These are phyloP conservation scores for Eucalyptus victrix DNA, from an alignment of 345 rosid genomes.

Conservation along the genomic window DNA sequence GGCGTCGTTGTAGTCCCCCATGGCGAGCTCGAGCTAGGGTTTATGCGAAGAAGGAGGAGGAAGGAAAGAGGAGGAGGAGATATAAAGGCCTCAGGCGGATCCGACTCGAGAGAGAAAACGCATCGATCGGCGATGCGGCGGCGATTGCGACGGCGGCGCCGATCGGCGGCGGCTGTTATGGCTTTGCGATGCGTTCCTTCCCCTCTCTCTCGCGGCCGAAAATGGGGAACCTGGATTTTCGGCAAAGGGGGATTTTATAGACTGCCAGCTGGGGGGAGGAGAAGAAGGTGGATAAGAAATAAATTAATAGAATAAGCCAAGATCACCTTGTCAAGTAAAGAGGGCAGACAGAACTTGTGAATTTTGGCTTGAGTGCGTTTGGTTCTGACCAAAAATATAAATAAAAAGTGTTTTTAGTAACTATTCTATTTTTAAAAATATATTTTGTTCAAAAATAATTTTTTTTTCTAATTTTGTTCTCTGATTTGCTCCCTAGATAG, in stretches of 20 bases:
- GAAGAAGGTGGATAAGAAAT: background rate
- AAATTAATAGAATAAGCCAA: background rate
- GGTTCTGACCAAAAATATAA: too few species aligned
- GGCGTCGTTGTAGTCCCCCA: slow-evolving; percentile 76
- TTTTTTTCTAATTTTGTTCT: too few species aligned
- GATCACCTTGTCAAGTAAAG: background rate
- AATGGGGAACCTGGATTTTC: background rate
- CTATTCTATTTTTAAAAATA: accelerated
- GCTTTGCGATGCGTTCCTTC: background rate
- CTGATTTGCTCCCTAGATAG: accelerated
- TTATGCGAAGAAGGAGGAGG: background rate
- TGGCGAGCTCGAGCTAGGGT: slow-evolving; percentile 4
- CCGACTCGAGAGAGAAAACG: background rate
- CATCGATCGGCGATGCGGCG: background rate
- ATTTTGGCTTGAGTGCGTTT: background rate
- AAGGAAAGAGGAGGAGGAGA: background rate
- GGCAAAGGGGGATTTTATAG: background rate
- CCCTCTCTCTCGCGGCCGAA: background rate
- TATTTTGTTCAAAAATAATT: accelerated
- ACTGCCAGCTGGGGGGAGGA: background rate
- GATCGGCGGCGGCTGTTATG: background rate
- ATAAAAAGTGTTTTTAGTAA: accelerated
- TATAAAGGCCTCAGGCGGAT: background rate
- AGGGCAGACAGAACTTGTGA: background rate
- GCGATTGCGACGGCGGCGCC: background rate